Conservation (phyloP, 2,329 filamentous ascomycete species). For the Rhynchosporium secalis region DNA sequence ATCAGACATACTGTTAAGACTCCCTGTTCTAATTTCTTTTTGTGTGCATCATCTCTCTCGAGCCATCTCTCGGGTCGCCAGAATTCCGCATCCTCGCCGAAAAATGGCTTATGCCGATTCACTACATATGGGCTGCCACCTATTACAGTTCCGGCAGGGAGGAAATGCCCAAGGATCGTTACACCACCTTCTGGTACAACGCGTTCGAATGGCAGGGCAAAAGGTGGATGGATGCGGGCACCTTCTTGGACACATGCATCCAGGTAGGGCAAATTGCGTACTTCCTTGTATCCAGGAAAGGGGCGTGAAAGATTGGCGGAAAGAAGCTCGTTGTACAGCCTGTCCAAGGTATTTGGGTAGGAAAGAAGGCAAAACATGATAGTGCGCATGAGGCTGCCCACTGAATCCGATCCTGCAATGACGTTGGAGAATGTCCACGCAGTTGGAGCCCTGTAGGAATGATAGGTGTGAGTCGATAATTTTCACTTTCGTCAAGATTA, state of each 20-base stretch:
- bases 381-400: not conserved
- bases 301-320: not conserved
- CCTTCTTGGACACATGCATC: not conserved
- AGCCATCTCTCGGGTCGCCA: not conserved
- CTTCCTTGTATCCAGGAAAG: not conserved
- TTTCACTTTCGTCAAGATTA: not conserved
- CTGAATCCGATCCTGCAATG: not conserved
- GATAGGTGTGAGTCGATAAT: not conserved
- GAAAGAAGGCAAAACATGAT: not conserved
- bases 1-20: conserved; percentile 1
- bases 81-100: not conserved
- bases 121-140: not conserved
- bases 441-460: not conserved
- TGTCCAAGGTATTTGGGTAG: not conserved
- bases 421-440: not conserved
- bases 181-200: not conserved
- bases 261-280: not conserved
- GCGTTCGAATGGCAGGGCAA: not conserved
- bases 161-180: not conserved
- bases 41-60: not conserved
- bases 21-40: no score
- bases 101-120: not conserved
- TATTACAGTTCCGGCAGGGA: not conserved
- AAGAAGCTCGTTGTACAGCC: not conserved
- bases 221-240: not conserved